These are phyloP conservation scores for Lonicera japonica DNA, from an alignment of 129 eudicot species.

Conservation along the genomic window DNA sequence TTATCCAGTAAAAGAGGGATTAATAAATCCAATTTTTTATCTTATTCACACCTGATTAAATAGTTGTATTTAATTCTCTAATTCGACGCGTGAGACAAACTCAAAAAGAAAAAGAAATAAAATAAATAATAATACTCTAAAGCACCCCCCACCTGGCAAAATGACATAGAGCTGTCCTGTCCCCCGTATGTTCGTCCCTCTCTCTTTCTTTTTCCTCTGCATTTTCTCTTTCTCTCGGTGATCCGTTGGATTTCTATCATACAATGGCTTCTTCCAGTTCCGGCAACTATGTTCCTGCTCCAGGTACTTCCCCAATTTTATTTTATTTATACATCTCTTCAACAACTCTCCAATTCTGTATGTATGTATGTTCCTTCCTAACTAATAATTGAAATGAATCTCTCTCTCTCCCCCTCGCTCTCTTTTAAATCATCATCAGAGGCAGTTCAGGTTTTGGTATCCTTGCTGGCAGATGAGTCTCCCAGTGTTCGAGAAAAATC, in stretches of 20 bases:
- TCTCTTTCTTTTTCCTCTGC: constrained; percentile 4
- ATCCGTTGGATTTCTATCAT: constrained; percentile 4
- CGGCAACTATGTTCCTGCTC: constrained; percentile 69
- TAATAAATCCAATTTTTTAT: too few relatives aligned
- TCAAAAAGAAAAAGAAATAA: too few relatives aligned
- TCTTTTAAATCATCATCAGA: constrained; percentile 55
- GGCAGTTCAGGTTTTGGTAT: constrained; percentile 90
- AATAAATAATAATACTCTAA: too few relatives aligned
- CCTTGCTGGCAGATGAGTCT: constrained; percentile 81
- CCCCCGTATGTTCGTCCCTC: not conserved
- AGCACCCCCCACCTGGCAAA: not conserved
- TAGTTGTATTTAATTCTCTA: too few relatives aligned
- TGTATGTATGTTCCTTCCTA: not conserved
- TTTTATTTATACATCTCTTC: too few relatives aligned
- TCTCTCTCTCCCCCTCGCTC: constrained; percentile 8
- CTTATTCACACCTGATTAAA: too few relatives aligned
- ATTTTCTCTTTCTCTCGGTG: not conserved
- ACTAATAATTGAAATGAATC: constrained; percentile 5
- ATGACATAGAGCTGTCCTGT: constrained; percentile 19
- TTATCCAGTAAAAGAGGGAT: too few relatives aligned
- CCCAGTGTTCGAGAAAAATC: constrained; percentile 70
- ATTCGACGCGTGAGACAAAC: too few relatives aligned
- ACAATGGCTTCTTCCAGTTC: constrained; percentile 63
- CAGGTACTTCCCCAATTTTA: constrained; percentile 35
- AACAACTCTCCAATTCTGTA: not conserved